Conservation (phyloP, 768 basidiomycete species). For the Cubamyces lactineus region DNA sequence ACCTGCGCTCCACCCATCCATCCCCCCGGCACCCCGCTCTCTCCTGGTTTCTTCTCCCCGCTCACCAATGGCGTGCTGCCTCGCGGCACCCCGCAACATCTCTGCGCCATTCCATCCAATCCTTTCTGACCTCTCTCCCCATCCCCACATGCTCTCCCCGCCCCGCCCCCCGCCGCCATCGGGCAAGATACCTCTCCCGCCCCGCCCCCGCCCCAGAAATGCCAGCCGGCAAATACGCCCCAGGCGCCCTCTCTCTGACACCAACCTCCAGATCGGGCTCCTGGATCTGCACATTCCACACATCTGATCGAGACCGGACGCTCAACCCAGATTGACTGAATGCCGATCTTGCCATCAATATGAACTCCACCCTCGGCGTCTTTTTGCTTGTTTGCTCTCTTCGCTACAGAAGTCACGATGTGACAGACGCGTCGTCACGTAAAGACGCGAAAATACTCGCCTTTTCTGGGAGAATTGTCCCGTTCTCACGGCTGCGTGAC, state of each 20-base stretch:
- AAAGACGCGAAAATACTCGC: not conserved
- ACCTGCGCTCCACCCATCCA: slow-evolving; percentile 13
- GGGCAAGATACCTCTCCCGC: slow-evolving; percentile 5
- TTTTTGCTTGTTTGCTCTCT: slow-evolving; percentile 9
- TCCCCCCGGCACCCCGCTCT: slow-evolving; percentile 12
- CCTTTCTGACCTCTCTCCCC: not conserved
- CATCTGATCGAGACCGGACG: slow-evolving; percentile 17
- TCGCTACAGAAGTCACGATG: not conserved
- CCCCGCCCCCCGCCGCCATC: slow-evolving; percentile 1
- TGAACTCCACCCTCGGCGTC: slow-evolving; percentile 9
- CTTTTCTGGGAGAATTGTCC: not conserved
- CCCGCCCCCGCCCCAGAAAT: slow-evolving; percentile 15
- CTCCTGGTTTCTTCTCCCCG: not conserved
- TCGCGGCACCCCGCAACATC: slow-evolving; percentile 24
- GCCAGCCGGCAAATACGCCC: not conserved
- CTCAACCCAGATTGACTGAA: slow-evolving; percentile 22
- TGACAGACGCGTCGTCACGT: slow-evolving; percentile 2
- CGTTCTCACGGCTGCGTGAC: slow-evolving; percentile 1
- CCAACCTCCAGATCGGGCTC: slow-evolving; percentile 5
- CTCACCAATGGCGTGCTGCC: slow-evolving; percentile 22
- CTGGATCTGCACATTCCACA: slow-evolving; percentile 13
- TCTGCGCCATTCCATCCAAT: slow-evolving; percentile 11
- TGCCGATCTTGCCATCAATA: slow-evolving; percentile 15
- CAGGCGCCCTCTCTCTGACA: slow-evolving; percentile 8
- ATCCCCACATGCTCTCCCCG: slow-evolving; percentile 10